Percentiles rank a stretch among this genome's conserved stretches.
Evolutionary conservation across 805 yeast genomes (phyloP).

Genomic region (Maudiozyma barnettii): DNA sequence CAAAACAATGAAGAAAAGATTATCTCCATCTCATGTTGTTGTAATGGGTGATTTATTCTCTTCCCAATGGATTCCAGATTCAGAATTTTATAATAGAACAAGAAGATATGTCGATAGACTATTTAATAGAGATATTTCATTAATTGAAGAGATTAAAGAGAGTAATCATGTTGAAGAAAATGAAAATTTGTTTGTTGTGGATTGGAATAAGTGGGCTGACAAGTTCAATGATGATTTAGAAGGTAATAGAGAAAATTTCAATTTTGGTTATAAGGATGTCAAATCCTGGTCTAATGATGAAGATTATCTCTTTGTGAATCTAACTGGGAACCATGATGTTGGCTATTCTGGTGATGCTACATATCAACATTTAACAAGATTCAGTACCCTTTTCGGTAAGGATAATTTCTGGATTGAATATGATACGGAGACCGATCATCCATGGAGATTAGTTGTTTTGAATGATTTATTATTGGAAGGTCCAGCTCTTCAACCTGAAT

Average conservation of each 20-base stretch:
- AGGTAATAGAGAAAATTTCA: conserved; percentile 20
- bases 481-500: conserved; percentile 71
- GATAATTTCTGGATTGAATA: conserved; percentile 77
- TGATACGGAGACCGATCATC: conserved; percentile 49
- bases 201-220: conserved; percentile 25
- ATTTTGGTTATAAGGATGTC: conserved; percentile 48
- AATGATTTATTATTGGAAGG: conserved; percentile 83
- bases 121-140: conserved; percentile 54
- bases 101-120: conserved; percentile 62
- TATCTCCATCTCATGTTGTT: conserved; percentile 70
- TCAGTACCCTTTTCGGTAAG: conserved; percentile 63
- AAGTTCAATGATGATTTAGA: conserved; percentile 8
- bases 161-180: conserved; percentile 18
- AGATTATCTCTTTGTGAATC: conserved; percentile 65
- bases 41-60: conserved; percentile 91
- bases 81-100: conserved; percentile 76
- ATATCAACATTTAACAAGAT: conserved; percentile 80
- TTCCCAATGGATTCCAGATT: conserved; percentile 88
- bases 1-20: conserved; percentile 47
- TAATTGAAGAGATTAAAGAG: conserved; percentile 37
- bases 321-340: conserved; percentile 92
- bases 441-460: conserved; percentile 85
- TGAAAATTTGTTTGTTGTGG: conserved; percentile 16
- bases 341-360: conserved; percentile 95
- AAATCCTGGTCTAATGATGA: conserved; percentile 54